Conservation (phyloP, 768 basidiomycete genomes). For the Punctularia strigosozonata region DNA sequence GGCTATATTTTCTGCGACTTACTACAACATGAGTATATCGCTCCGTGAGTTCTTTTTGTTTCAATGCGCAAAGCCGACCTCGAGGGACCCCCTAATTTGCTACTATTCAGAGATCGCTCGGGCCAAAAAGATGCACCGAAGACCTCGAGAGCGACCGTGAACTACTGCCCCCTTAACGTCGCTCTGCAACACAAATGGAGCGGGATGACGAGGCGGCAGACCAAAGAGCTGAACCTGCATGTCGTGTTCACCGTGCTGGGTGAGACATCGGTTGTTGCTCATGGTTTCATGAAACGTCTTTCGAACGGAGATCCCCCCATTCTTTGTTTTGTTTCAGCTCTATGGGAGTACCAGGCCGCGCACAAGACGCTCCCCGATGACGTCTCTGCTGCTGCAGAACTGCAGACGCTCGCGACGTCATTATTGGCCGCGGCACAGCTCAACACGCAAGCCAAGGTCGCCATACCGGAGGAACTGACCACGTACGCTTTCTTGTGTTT, state of each 20-base stretch:
- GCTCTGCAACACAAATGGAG: constrained; percentile 65
- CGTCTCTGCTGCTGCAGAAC: constrained; percentile 34
- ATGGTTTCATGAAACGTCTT: not conserved
- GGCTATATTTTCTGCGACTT: constrained; percentile 96
- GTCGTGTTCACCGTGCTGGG: constrained; percentile 64
- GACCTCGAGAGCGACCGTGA: constrained; percentile 38
- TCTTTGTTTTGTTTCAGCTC: constrained; percentile 30
- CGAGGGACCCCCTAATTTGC: constrained; percentile 1
- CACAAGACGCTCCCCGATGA: constrained; percentile 50
- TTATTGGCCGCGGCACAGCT: constrained; percentile 53
- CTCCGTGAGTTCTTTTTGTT: constrained; percentile 45
- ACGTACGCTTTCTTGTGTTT: constrained; percentile 31
- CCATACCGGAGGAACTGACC: constrained; percentile 45
- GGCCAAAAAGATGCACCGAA: constrained; percentile 46
- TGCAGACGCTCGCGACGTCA: constrained; percentile 52
- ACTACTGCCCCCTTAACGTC: constrained; percentile 50
- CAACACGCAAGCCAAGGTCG: constrained; percentile 51
- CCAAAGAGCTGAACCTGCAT: constrained; percentile 74
- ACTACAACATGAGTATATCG: constrained; percentile 74
- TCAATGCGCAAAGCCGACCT: constrained; percentile 2
- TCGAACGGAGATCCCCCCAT: too few species aligned
- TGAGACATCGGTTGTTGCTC: constrained; percentile 15
- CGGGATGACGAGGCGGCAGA: constrained; percentile 57
- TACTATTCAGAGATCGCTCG: constrained; percentile 44
- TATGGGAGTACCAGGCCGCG: constrained; percentile 71